Conservation (phyloP, 345 rosid genomes). For the Durio zibethinus region DNA sequence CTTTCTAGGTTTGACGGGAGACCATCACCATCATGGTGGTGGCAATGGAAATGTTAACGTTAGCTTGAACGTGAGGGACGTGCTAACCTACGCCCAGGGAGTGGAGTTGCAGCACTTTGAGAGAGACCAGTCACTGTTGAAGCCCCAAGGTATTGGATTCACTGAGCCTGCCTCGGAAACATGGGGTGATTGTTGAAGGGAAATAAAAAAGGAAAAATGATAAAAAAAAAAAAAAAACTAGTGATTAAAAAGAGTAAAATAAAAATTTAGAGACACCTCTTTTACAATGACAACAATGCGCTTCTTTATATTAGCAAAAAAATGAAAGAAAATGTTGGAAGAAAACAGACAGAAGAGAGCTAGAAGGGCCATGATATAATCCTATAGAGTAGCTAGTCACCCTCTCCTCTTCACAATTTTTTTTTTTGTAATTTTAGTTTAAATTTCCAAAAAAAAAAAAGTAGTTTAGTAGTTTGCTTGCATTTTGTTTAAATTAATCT, state of each 20-base stretch:
- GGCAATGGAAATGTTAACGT: constrained; percentile 30
- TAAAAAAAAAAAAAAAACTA: neutral
- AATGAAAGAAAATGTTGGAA: neutral
- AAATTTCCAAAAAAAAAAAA: neutral
- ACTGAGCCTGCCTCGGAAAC: constrained; percentile 38
- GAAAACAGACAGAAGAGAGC: no score
- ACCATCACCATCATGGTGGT: neutral
- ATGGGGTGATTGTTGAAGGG: constrained; percentile 37
- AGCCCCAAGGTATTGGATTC: constrained; percentile 50
- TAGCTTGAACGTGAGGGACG: constrained; percentile 39
- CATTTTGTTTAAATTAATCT: constrained; percentile 10
- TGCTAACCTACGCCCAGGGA: constrained; percentile 48
- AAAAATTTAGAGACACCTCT: constrained; percentile 5
- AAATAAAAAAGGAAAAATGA: no score
- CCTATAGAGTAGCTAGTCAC: neutral
- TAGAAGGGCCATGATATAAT: neutral
- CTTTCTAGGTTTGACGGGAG: constrained; percentile 65
- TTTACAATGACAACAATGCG: neutral
- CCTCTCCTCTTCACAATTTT: neutral
- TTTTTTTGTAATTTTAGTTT: neutral
- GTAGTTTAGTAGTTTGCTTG: neutral
- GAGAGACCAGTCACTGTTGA: constrained; percentile 41
- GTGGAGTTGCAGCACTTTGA: constrained; percentile 48
- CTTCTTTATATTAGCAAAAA: neutral
- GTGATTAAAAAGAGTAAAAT: constrained; percentile 4